Conservation (phyloP, 2,329 filamentous ascomycete genomes). For the Rhexocercosporidium sp. region DNA sequence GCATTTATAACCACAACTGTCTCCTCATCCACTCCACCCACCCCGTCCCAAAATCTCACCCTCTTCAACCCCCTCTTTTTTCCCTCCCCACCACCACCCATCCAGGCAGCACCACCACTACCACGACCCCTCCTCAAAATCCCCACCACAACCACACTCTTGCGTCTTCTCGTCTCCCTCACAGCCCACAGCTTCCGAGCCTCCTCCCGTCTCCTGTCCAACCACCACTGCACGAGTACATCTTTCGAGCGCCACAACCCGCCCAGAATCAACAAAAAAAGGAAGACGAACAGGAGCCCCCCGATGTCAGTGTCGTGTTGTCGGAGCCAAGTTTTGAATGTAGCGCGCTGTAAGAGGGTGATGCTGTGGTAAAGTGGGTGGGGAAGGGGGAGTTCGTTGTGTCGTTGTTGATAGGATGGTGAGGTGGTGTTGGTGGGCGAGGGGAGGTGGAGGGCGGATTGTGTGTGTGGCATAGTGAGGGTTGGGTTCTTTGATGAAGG, state of each 20-base stretch:
- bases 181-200: conserved; percentile 9
- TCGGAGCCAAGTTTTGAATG: background rate
- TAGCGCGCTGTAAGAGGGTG: background rate
- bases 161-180: background rate
- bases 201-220: background rate
- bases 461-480: background rate
- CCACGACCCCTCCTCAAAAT: conserved; percentile 12
- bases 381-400: background rate
- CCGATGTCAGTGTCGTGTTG: background rate
- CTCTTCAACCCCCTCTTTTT: background rate
- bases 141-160: conserved; percentile 12
- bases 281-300: background rate
- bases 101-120: background rate
- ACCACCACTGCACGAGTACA: background rate
- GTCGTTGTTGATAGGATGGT: background rate
- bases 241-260: conserved; percentile 2
- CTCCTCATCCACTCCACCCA: background rate
- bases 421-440: background rate
- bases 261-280: conserved; percentile 1
- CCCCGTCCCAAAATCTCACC: background rate
- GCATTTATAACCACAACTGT: background rate
- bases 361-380: background rate
- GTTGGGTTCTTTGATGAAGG: background rate
- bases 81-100: background rate
- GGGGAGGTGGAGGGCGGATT: background rate